Evolutionary conservation across 495 filamentous ascomycete genomes (phyloP).

Genomic region (Evernia prunastri): DNA sequence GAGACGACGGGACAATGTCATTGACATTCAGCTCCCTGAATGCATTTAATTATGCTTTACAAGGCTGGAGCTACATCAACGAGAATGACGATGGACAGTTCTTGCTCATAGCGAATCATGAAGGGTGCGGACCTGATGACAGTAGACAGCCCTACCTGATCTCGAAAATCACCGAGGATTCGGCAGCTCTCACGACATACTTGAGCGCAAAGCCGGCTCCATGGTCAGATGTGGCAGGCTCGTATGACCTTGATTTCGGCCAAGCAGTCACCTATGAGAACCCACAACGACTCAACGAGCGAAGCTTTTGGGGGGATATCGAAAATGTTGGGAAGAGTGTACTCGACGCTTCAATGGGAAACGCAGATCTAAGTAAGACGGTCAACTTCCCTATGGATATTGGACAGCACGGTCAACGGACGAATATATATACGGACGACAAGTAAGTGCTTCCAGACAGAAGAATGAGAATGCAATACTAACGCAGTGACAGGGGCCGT

Average conservation of each 20-base stretch:
- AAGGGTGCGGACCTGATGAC: conserved; percentile 31
- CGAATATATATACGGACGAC: conserved; percentile 29
- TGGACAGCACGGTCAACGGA: conserved; percentile 20
- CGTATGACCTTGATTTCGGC: conserved; percentile 32
- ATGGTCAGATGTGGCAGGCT: conserved; percentile 33
- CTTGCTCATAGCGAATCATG: conserved; percentile 36
- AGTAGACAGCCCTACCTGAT: conserved; percentile 32
- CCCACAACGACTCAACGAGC: neutral
- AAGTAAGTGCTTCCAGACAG: too few relatives aligned
- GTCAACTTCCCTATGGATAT: conserved; percentile 24
- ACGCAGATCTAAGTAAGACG: conserved; percentile 19
- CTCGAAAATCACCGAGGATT: too few relatives aligned
- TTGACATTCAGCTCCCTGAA: conserved; percentile 31
- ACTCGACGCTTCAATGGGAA: conserved; percentile 16
- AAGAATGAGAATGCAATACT: too few relatives aligned
- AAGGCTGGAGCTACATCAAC: conserved; percentile 32
- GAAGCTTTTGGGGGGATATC: conserved; percentile 18
- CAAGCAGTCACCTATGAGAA: too few relatives aligned
- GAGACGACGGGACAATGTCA: conserved; percentile 31
- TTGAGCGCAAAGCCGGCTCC: conserved; percentile 24
- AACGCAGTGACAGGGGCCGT: conserved; percentile 19
- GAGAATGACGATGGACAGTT: conserved; percentile 29
- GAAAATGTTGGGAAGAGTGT: conserved; percentile 11
- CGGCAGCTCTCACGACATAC: conserved; percentile 23
- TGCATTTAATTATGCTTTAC: conserved; percentile 31